Conservation (phyloP, 331 rosid species). For the Quercus lobata region DNA sequence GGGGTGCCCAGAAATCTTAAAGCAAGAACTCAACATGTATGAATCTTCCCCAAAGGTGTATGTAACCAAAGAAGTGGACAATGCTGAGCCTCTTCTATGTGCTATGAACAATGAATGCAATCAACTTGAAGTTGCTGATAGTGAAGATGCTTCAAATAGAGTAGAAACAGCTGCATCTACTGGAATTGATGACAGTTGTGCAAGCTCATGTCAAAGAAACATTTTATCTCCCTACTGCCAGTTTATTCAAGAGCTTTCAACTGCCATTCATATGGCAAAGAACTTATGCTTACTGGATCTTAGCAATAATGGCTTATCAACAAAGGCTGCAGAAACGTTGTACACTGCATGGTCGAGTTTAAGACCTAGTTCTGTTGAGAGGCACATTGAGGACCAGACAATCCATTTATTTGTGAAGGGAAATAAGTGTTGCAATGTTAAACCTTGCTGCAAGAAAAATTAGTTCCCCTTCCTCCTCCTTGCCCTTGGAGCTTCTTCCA, state of each 20-base stretch:
- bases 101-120: slow-evolving; percentile 24
- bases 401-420: slow-evolving; percentile 60
- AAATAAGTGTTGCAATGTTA: slow-evolving; percentile 57
- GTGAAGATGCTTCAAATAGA: slow-evolving; percentile 52
- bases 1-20: slow-evolving; percentile 25
- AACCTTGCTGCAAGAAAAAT: slow-evolving; percentile 84
- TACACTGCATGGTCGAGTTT: slow-evolving; percentile 58
- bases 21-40: slow-evolving; percentile 25
- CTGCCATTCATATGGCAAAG: slow-evolving; percentile 59
- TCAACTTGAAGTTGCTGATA: slow-evolving; percentile 73
- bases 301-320: slow-evolving; percentile 59
- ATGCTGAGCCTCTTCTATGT: slow-evolving; percentile 28
- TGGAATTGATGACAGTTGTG: slow-evolving; percentile 59
- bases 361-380: slow-evolving; percentile 45
- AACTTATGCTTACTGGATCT: slow-evolving; percentile 56
- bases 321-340: slow-evolving; percentile 47
- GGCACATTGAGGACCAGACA: slow-evolving; percentile 45
- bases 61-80: slow-evolving; percentile 29
- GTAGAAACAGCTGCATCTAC: slow-evolving; percentile 56
- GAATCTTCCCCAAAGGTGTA: slow-evolving; percentile 10
- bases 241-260: slow-evolving; percentile 32
- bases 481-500: background rate
- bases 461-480: background rate
- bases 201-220: slow-evolving; percentile 49
- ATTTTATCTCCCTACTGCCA: slow-evolving; percentile 32